Evolutionary conservation across 192 early-diverging fungal genomes (phyloP).

Genomic region (Podila epigama): DNA sequence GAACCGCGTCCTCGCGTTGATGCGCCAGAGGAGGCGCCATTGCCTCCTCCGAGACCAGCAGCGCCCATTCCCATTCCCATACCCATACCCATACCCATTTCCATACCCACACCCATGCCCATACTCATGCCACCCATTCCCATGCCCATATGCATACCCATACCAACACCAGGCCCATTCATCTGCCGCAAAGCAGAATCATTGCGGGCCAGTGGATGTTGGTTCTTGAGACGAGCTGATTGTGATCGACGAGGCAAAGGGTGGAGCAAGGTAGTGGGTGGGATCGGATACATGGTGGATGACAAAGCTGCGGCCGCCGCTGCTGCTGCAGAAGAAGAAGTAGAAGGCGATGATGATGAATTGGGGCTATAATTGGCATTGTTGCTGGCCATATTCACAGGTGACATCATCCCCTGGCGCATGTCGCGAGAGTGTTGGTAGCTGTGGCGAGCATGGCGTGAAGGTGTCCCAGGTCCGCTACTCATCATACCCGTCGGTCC

Average conservation of each 20-base stretch:
- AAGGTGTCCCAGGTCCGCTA: neutral
- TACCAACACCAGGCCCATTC: neutral
- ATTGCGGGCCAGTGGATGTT: neutral
- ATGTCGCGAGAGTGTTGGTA: neutral
- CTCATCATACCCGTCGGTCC: neutral
- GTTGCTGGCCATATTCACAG: neutral
- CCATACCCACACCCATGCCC: too few species aligned
- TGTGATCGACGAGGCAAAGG: conserved; percentile 26
- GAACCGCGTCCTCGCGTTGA: conserved; percentile 3
- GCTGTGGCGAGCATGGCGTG: neutral
- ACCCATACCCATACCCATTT: too few species aligned
- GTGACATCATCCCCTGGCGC: neutral
- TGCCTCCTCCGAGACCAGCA: too few species aligned
- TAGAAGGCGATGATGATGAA: too few species aligned
- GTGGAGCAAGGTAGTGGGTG: conserved; percentile 22
- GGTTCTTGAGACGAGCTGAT: conserved; percentile 4
- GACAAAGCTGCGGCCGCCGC: too few species aligned
- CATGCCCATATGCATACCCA: too few species aligned
- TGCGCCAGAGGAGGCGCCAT: too few species aligned
- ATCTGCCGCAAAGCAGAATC: neutral
- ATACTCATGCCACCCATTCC: too few species aligned
- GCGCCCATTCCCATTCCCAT: too few species aligned
- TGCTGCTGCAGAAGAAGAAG: too few species aligned
- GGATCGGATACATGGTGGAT: conserved; percentile 36
- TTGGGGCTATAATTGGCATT: neutral